These are phyloP conservation scores for Cupressus sempervirens DNA, from an alignment of 75 land plant genomes.

Conservation along the genomic window DNA sequence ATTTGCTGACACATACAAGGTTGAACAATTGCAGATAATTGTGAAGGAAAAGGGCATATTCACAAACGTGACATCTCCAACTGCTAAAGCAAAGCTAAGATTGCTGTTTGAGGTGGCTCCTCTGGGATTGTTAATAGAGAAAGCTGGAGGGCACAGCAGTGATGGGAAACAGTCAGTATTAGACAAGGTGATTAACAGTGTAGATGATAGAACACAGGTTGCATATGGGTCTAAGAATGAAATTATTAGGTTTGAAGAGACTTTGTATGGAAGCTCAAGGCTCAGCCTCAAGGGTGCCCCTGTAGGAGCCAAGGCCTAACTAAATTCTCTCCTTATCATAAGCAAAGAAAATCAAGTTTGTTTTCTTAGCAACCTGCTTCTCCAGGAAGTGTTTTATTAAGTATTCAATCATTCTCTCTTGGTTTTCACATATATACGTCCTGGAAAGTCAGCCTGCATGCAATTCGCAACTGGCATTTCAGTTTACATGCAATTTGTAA, in stretches of 20 bases:
- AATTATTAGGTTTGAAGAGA: conserved; percentile 93
- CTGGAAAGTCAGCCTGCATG: too few relatives aligned
- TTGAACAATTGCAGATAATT: conserved; percentile 56
- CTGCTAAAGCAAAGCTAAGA: conserved; percentile 87
- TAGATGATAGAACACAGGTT: conserved; percentile 94
- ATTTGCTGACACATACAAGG: neutral
- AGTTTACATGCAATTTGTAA: too few relatives aligned
- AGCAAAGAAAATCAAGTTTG: neutral
- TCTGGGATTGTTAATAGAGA: conserved; percentile 78
- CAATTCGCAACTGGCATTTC: too few relatives aligned
- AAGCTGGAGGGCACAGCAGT: conserved; percentile 96
- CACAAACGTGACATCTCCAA: conserved; percentile 92
- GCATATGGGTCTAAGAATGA: conserved; percentile 97
- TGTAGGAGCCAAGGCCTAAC: conserved; percentile 56
- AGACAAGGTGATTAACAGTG: conserved; percentile 59
- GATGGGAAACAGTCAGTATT: conserved; percentile 86
- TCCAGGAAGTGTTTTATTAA: too few relatives aligned
- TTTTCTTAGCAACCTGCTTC: too few relatives aligned
- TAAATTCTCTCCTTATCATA: neutral
- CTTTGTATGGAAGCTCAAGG: conserved; percentile 84
- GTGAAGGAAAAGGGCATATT: conserved; percentile 97
- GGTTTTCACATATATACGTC: too few relatives aligned
- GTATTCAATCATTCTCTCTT: too few relatives aligned
- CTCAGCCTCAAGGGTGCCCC: conserved; percentile 49
- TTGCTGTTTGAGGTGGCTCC: conserved; percentile 97